phyloP scores from a whole-genome alignment of 108 stramenopile species.

The Mediolabrus comicus region DNA sequence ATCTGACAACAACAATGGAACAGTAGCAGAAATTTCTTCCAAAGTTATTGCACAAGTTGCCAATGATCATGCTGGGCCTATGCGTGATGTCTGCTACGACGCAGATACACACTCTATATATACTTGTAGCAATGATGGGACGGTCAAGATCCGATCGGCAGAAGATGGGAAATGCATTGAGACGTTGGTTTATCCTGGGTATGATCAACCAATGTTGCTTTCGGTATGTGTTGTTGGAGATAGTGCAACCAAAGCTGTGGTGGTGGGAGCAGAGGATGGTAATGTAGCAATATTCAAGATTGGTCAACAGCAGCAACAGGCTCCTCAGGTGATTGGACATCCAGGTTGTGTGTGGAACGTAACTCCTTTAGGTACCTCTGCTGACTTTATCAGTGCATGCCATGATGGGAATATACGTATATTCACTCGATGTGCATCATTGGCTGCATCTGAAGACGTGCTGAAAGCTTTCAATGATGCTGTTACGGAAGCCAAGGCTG shows the following conservation, averaged over 20 bases:
- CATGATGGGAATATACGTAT: slow-evolving; percentile 82
- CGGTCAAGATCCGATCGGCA: slow-evolving; percentile 81
- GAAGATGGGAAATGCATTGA: slow-evolving; percentile 73
- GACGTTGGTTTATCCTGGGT: slow-evolving; percentile 60
- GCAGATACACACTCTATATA: slow-evolving; percentile 54
- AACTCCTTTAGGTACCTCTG: slow-evolving; percentile 34
- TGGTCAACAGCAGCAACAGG: not conserved
- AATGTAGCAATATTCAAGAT: slow-evolving; percentile 70
- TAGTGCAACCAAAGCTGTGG: slow-evolving; percentile 31
- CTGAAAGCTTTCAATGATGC: slow-evolving; percentile 57
- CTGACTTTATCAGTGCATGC: slow-evolving; percentile 90
- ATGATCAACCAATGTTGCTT: slow-evolving; percentile 76
- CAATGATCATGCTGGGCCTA: slow-evolving; percentile 84
- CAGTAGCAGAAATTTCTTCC: slow-evolving; percentile 12
- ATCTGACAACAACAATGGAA: not conserved
- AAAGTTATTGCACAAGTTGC: slow-evolving; percentile 45
- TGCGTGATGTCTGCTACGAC: slow-evolving; percentile 72
- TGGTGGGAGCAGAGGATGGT: slow-evolving; percentile 79
- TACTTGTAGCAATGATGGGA: slow-evolving; percentile 92
- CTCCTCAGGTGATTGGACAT: slow-evolving; percentile 66
- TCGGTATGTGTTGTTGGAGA: slow-evolving; percentile 40
- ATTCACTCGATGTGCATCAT: slow-evolving; percentile 66
- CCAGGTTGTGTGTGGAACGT: slow-evolving; percentile 81
- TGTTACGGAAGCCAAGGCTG: slow-evolving; percentile 53
- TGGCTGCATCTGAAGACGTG: slow-evolving; percentile 65